Evolutionary conservation across 2,329 filamentous ascomycete species (phyloP).

Genomic region (Dactylellina haptotyla): DNA sequence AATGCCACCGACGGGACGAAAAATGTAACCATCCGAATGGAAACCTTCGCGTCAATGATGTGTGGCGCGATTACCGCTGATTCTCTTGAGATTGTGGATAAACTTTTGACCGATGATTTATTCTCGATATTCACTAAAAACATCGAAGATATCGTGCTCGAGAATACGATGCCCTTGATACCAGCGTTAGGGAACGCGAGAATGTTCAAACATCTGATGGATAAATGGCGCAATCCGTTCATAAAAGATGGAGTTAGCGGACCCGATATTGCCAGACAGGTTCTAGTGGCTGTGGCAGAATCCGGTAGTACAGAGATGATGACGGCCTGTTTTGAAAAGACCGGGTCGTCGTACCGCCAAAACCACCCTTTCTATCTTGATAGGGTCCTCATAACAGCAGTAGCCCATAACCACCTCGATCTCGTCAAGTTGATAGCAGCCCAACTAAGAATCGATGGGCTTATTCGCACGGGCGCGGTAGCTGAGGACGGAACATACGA

Average conservation of each 20-base stretch:
- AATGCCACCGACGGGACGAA: no score
- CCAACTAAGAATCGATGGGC: no score
- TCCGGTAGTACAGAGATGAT: neutral
- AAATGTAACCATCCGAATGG: no score
- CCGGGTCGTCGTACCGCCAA: neutral
- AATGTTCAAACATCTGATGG: neutral
- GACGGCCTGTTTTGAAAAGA: neutral
- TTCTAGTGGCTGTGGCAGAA: neutral
- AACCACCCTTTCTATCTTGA: neutral
- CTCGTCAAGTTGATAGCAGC: no score
- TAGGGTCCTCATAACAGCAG: neutral
- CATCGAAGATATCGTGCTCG: neutral
- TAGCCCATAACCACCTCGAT: no score
- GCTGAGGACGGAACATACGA: neutral
- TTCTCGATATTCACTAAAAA: no score
- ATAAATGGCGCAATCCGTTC: neutral
- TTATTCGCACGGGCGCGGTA: no score
- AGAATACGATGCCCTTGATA: neutral
- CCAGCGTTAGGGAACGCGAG: neutral
- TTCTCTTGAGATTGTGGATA: neutral
- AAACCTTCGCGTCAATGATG: no score
- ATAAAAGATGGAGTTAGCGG: neutral
- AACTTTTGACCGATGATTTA: neutral
- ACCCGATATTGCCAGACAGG: neutral
- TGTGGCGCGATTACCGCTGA: neutral